Base-by-base conservation (phyloP, 306 rosid genomes). In the Parietaria judaica region DNA sequence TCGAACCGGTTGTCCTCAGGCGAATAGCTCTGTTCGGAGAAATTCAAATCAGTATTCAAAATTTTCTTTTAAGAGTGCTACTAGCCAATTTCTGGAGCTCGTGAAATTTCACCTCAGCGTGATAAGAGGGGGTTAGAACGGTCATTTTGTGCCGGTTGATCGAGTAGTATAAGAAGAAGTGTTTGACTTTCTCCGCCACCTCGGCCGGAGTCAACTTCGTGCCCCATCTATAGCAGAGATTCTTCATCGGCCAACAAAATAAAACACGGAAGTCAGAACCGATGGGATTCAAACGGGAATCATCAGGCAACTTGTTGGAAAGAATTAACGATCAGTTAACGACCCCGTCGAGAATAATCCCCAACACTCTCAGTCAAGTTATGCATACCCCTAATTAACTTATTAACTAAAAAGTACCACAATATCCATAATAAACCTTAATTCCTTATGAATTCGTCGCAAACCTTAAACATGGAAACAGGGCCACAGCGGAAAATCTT, bases 81-180 rank as follows among this genome's bases (percentile, higher is more conserved):
- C 9, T 41, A 63, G 35, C 46, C 15, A 14, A 1, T 49, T 49
- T n/a, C 14, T 13, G 14, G 55, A 13, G 55, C 55, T 51, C 55
- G 17, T 41, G 8, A 12, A 58, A 1, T 45, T 38, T 45, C 44
- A 92, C 96, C 94, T 92, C 98, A 13, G 95, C 98, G 41, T 92
- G 98, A 78, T 92, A 92, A 50, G 96, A 88, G 12, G 98, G 98
- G 41, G 96, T 88, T 72, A 86, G 47, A 9, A 81, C 87, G 1
- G 96, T 88, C 98, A 92, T 86, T 74, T 92, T 92, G 82, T 88
- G 98, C 34, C 96, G 79, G 63, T 88, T 88, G 43, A 92, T 86
- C n/a, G 98, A 92, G 74, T 92, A 86, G 71, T 84, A 86, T 81
- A 86, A 88, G 94, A 84, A 92, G 75, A 92, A 92, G 70, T 86